Evolutionary conservation across 2,329 filamentous ascomycete species (phyloP).

Genomic region (Pseudocercospora cruenta): DNA sequence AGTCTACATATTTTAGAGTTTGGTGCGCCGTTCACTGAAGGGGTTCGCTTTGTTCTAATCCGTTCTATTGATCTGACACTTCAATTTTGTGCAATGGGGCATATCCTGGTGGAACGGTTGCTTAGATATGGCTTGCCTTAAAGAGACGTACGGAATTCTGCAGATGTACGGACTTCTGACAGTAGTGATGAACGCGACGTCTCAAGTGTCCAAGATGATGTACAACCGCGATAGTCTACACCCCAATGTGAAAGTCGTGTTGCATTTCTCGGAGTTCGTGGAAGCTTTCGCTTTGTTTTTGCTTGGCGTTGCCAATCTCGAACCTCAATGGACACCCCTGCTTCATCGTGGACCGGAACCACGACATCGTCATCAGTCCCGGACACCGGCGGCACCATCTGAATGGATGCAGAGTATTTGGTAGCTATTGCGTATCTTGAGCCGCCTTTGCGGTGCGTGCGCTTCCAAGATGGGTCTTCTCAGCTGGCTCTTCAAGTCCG

Average conservation of each 20-base stretch:
- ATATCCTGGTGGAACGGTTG: background rate
- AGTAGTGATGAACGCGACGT: too few relatives aligned
- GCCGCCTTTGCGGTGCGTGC: background rate
- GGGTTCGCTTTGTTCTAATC: background rate
- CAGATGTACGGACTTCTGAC: too few relatives aligned
- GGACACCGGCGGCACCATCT: background rate
- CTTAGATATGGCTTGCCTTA: background rate
- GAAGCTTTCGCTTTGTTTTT: background rate
- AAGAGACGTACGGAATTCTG: too few relatives aligned
- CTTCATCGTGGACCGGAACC: background rate
- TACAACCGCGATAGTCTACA: too few relatives aligned
- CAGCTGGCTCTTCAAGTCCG: conserved; percentile 11
- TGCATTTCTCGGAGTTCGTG: too few relatives aligned
- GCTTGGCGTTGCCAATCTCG: background rate
- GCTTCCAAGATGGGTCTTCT: conserved; percentile 18
- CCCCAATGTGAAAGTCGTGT: too few relatives aligned
- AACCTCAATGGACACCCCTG: background rate
- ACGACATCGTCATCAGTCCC: background rate
- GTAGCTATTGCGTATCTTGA: background rate
- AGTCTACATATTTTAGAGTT: too few relatives aligned
- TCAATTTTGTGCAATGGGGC: background rate
- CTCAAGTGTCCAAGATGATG: too few relatives aligned
- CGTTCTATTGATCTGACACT: background rate
- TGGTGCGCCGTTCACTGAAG: background rate
- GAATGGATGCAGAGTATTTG: background rate